phyloP scores from a whole-genome alignment of 768 basidiomycete species.

The Gyrodon lividus region DNA sequence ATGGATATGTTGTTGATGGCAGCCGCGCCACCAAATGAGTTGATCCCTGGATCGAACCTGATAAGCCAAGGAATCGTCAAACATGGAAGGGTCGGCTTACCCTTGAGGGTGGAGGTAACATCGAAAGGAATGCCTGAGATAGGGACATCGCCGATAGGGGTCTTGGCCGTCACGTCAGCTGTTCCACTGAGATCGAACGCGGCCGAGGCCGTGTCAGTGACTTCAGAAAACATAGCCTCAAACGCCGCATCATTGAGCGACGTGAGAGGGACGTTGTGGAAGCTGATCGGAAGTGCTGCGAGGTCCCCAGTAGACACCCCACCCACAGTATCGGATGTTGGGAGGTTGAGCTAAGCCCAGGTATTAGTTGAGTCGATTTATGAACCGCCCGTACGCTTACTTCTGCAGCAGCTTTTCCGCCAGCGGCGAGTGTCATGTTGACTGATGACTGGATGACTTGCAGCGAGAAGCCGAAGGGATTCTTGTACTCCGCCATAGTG shows the following conservation, averaged over 20 bases:
- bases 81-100: conserved; percentile 27
- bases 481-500: conserved; percentile 60
- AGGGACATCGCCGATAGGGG: conserved; percentile 63
- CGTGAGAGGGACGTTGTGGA: conserved; percentile 53
- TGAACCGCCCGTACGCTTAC: conserved; percentile 32
- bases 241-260: conserved; percentile 58
- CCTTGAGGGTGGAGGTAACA: conserved; percentile 55
- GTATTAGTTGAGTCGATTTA: neutral
- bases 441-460: conserved; percentile 59
- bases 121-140: conserved; percentile 65
- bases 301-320: conserved; percentile 70
- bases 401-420: conserved; percentile 51
- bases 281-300: conserved; percentile 58
- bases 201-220: conserved; percentile 48
- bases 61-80: neutral
- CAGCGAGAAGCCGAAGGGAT: conserved; percentile 75
- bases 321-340: conserved; percentile 47
- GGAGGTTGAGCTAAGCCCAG: conserved; percentile 46
- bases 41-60: conserved; percentile 43
- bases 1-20: conserved; percentile 56
- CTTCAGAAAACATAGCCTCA: conserved; percentile 53
- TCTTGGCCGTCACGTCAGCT: conserved; percentile 58
- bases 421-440: conserved; percentile 48
- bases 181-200: conserved; percentile 53
- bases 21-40: conserved; percentile 55